These are phyloP conservation scores for Erucastrum elatum DNA, from an alignment of 345 rosid species.

Conservation along the genomic window DNA sequence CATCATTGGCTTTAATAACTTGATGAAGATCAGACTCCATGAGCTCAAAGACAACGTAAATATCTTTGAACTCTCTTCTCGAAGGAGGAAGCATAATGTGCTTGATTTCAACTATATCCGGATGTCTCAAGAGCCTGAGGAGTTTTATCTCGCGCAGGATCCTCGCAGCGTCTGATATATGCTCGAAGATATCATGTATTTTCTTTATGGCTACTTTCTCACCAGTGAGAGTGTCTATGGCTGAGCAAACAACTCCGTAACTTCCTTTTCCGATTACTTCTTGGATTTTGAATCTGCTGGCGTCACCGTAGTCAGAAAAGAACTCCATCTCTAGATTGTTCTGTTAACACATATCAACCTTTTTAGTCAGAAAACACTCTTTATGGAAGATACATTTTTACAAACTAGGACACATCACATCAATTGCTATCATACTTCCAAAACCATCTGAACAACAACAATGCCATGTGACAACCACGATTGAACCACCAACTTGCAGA, in stretches of 20 bases:
- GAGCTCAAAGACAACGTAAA: constrained; percentile 94
- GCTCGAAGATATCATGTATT: background rate
- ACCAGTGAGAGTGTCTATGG: constrained; percentile 77
- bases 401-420: background rate
- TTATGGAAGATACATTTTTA: no score
- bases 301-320: constrained; percentile 90
- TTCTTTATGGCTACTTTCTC: constrained; percentile 58
- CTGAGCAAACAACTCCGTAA: constrained; percentile 93
- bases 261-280: constrained; percentile 96
- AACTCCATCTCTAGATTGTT: constrained; percentile 77
- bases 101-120: constrained; percentile 91
- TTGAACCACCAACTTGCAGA: background rate
- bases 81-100: constrained; percentile 98
- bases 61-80: constrained; percentile 86
- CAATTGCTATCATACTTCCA: constrained; percentile 3
- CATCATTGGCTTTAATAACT: constrained; percentile 96
- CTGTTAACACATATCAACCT: constrained; percentile 49
- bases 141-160: constrained; percentile 91
- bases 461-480: background rate
- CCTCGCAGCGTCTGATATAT: constrained; percentile 70
- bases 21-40: constrained; percentile 98
- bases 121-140: constrained; percentile 81
- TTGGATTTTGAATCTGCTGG: constrained; percentile 75
- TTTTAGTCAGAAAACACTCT: background rate
- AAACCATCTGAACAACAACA: background rate